Base-by-base conservation (phyloP, 2,329 filamentous ascomycete genomes). In the Escovopsis weberi region DNA sequence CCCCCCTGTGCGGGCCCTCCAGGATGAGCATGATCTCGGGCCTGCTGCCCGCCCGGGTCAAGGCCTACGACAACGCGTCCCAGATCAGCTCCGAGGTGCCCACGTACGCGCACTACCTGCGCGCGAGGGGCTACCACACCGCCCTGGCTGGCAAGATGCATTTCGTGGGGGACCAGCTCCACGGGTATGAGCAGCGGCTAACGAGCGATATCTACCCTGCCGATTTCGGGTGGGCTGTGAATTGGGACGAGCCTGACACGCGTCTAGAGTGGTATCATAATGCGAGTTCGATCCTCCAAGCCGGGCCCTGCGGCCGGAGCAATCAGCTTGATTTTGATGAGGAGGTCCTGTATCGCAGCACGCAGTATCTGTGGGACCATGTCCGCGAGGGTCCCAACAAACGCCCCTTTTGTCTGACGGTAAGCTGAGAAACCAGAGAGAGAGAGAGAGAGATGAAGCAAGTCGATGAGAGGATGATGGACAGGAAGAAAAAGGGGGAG, bases 271-370 rank as follows among this genome's bases (percentile, higher is more conserved):
- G 87, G 85, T 95, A 91, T 59, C 88, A 95, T 69, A 94, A 95
- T 60, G 87, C 88, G 64, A 88, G 85, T 55, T 94, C 87, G 6
- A 89, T 95, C 52, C 69, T 89, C 55, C 86, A 95, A 61, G 88
- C 88, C 1, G 88, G 88, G 9, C 77, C 82, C 28, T 94, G 87
- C 54, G 82, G 93, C 35, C 77, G 87, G 50, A 94, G 85, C 64
- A 95, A 95, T 65, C 88, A 95, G 69, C 73, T 95, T 41, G 88
- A 95, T 60, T 95, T 89, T 54, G 88, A 95, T 55, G 88, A 94
- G 64, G 88, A 95, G 64, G 86, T 94, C 59, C 89, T 95, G 79
- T 89, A 84, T 68, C 85, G 81, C 62, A 84, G 85, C 40, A 83
- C 79, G 36, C 87, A 94, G 62, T 95, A 88, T 59, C 68, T 95